These are phyloP conservation scores for Termitomyces sp. DNA, from an alignment of 768 basidiomycete genomes.

Conservation along the genomic window DNA sequence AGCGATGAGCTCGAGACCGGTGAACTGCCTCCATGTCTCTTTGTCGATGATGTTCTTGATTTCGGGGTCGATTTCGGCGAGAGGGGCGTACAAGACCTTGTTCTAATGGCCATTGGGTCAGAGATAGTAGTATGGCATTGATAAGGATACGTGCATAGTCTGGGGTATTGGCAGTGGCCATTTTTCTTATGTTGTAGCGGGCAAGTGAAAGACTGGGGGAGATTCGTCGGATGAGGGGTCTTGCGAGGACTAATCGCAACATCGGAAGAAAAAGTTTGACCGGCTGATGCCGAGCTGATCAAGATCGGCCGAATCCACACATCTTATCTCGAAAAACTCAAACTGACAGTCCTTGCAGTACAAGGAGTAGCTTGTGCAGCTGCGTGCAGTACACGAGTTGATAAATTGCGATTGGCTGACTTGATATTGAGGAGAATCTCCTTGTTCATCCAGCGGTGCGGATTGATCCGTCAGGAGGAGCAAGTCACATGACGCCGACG, in stretches of 20 bases:
- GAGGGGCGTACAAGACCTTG: slow-evolving; percentile 81
- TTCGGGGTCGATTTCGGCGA: slow-evolving; percentile 90
- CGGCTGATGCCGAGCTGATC: slow-evolving; percentile 18
- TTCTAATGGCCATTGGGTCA: slow-evolving; percentile 49
- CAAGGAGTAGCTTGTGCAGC: too few species aligned
- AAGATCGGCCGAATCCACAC: slow-evolving; percentile 14
- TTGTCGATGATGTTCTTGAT: slow-evolving; percentile 98
- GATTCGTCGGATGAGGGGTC: slow-evolving; percentile 24
- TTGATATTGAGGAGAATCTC: too few species aligned
- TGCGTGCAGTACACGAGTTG: too few species aligned
- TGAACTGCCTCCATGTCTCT: slow-evolving; percentile 98
- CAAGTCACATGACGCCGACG: not conserved
- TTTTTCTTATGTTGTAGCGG: slow-evolving; percentile 35
- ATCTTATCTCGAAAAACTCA: not conserved
- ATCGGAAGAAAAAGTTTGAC: slow-evolving; percentile 21
- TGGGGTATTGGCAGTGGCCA: slow-evolving; percentile 56
- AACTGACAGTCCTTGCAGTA: not conserved
- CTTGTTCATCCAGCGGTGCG: not conserved
- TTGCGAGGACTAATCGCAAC: slow-evolving; percentile 30
- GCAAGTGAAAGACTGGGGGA: slow-evolving; percentile 24
- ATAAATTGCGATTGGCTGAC: not conserved
- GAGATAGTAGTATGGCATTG: not conserved
- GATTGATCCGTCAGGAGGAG: not conserved
- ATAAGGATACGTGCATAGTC: slow-evolving; percentile 46
- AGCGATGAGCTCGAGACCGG: slow-evolving; percentile 96